Conservation (phyloP, 139 green algal genomes). For the Chlorella sorokiniana region DNA sequence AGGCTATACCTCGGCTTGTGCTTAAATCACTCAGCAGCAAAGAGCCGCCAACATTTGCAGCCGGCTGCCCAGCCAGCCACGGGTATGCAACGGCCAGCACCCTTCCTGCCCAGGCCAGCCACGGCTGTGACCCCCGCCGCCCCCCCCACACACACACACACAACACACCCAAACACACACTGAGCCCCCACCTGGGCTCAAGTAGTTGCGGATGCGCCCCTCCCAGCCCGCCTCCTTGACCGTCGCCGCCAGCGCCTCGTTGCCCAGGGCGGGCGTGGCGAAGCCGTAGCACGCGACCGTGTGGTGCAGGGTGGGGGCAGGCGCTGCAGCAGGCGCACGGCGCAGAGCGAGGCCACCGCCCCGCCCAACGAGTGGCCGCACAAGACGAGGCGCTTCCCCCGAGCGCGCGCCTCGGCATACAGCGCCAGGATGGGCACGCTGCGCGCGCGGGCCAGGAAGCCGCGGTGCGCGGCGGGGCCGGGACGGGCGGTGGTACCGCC, state of each 20-base stretch:
- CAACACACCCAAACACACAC: no score
- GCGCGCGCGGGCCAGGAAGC: constrained; percentile 34
- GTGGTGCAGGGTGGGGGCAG: constrained; percentile 39
- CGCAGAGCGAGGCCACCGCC: constrained; percentile 75
- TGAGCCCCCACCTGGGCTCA: constrained; percentile 63
- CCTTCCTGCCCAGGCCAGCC: neutral
- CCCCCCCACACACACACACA: no score
- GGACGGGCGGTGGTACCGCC: neutral
- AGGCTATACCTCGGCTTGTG: neutral
- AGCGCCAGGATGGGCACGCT: constrained; percentile 39
- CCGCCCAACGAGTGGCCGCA: constrained; percentile 70
- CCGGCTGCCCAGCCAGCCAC: neutral
- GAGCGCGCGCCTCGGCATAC: constrained; percentile 25
- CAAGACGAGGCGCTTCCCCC: constrained; percentile 46
- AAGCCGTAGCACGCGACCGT: constrained; percentile 63
- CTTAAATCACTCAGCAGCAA: neutral
- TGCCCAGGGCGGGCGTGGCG: constrained; percentile 76
- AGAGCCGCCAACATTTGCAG: no score
- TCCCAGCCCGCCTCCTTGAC: constrained; percentile 62
- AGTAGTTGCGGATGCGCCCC: constrained; percentile 62
- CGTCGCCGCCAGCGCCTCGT: constrained; percentile 65
- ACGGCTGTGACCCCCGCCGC: neutral
- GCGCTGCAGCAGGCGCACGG: constrained; percentile 67
- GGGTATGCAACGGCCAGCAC: no score
- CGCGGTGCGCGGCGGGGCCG: constrained; percentile 34